Evolutionary conservation across 257 asterid species (phyloP), one percentile per base, ranked within the genome.

Genomic region (Fraxinus quadrangulata): DNA sequence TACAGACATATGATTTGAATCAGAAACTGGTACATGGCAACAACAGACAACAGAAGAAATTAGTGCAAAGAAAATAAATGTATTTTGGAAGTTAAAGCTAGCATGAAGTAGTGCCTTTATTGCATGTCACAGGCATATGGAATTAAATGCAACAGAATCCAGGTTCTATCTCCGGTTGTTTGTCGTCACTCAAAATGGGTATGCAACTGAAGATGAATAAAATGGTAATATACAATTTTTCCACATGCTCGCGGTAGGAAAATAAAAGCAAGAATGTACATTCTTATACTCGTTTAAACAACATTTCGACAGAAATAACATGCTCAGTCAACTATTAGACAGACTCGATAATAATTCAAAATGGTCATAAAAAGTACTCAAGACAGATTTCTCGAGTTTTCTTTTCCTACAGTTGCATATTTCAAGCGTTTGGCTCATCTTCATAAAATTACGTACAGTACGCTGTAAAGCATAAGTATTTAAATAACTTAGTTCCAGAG

Each of bases 1-100:
- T 28, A 86, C 86, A n/a, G 87, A 81, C 47, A 84, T 34, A 82
- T 42, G 84, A 42, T 69, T 59, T 40, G 83, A 88, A 51, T 51
- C 30, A 17, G 87, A 68, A 67, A 71, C 92, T 82, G 91, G 28
- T 82, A 40, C 83, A 19, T 12, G 30, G 66, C 68, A 82, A 17
- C 78, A 65, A 49, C 67, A 59, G 77, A 81, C n/a, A 76, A 45
- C 42, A 68, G 56, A 31, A 73, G 78, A 74, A 85, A 77, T 65
- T 23, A 75, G n/a, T 0, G 12, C n/a, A 11, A 67, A 19, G 17
- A 42, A 45, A 66, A n/a, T 17, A 14, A 37, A 49, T 10, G 19
- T 23, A 61, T 21, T 61, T 61, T 61, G 28, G 68, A 61, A 61
- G 68, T 24, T 23, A 61, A 23, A 61, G 31, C 33, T 2, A 61